Percentiles rank a stretch among this genome's conserved stretches.
These are phyloP conservation scores for Tricholomella constricta DNA, from an alignment of 768 basidiomycete species.

Conservation along the genomic window DNA sequence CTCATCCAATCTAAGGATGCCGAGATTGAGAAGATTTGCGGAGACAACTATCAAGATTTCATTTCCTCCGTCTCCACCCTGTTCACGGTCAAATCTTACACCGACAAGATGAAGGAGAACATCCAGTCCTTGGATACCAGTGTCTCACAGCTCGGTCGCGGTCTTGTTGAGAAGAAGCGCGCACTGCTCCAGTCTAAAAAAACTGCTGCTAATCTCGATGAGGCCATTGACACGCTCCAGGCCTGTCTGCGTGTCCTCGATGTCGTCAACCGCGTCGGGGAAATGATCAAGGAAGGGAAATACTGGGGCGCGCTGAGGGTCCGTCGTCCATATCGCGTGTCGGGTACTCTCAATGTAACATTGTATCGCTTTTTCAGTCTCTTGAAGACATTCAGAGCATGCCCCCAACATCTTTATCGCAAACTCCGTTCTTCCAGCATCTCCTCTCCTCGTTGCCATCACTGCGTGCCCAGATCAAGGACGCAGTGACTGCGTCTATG, in stretches of 20 bases:
- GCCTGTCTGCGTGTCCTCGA: slow-evolving; percentile 91
- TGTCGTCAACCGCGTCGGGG: slow-evolving; percentile 86
- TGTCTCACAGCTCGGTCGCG: slow-evolving; percentile 85
- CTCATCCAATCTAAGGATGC: slow-evolving; percentile 93
- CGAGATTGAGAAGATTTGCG: slow-evolving; percentile 95
- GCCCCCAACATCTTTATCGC: slow-evolving; percentile 85
- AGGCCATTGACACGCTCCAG: slow-evolving; percentile 94
- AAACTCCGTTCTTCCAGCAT: slow-evolving; percentile 92
- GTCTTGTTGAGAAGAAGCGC: slow-evolving; percentile 92
- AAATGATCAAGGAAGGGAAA: slow-evolving; percentile 91
- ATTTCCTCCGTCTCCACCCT: slow-evolving; percentile 96
- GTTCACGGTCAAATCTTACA: slow-evolving; percentile 94
- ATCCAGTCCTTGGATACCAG: slow-evolving; percentile 87
- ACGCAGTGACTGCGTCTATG: slow-evolving; percentile 90
- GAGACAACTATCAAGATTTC: slow-evolving; percentile 97
- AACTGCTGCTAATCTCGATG: slow-evolving; percentile 92
- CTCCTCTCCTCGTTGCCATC: slow-evolving; percentile 91
- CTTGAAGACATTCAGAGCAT: slow-evolving; percentile 93
- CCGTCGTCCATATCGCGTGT: slow-evolving; percentile 44
- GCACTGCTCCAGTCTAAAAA: slow-evolving; percentile 86
- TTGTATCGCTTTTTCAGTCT: slow-evolving; percentile 55
- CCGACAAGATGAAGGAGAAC: slow-evolving; percentile 88
- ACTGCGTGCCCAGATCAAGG: slow-evolving; percentile 84
- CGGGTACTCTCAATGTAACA: slow-evolving; percentile 33
- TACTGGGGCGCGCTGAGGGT: slow-evolving; percentile 98